A percentile compares a stretch with the other conserved stretches of the same genome.
Conservation (phyloP, 768 basidiomycete species). For the Grammothele lineata region DNA sequence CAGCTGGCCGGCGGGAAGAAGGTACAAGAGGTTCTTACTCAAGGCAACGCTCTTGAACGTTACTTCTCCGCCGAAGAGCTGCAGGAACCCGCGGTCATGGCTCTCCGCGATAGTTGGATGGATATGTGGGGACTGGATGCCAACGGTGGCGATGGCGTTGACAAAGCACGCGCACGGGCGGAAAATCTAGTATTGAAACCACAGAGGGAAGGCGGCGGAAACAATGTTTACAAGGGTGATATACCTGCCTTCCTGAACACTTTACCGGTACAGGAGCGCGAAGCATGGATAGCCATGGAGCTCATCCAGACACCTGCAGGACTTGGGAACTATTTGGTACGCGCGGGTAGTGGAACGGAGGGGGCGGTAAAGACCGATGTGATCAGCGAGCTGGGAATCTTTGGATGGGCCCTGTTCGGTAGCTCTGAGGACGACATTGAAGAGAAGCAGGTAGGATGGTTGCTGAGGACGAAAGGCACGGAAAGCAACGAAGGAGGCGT, state of each 20-base stretch:
- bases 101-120: slow-evolving; percentile 81
- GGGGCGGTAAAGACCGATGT: slow-evolving; percentile 59
- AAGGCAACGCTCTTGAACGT: slow-evolving; percentile 14
- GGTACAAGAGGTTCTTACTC: slow-evolving; percentile 83
- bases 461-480: slow-evolving; percentile 86
- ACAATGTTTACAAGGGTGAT: slow-evolving; percentile 85
- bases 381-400: slow-evolving; percentile 88
- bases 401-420: slow-evolving; percentile 83
- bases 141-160: slow-evolving; percentile 39
- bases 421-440: slow-evolving; percentile 35
- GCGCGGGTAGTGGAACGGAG: slow-evolving; percentile 49
- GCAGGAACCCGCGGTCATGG: too few relatives aligned
- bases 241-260: slow-evolving; percentile 74
- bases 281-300: slow-evolving; percentile 96
- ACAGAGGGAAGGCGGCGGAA: slow-evolving; percentile 97
- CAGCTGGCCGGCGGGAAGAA: slow-evolving; percentile 98
- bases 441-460: slow-evolving; percentile 73
- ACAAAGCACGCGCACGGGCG: slow-evolving; percentile 46
- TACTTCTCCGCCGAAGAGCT: too few relatives aligned
- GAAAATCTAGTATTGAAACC: slow-evolving; percentile 84
- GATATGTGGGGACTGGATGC: slow-evolving; percentile 87
- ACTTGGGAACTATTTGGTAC: slow-evolving; percentile 69
- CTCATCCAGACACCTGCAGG: slow-evolving; percentile 77
- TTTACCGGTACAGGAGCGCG: slow-evolving; percentile 56
- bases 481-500: slow-evolving; percentile 90